phyloP scores from a whole-genome alignment of 2,329 filamentous ascomycete species.

The Aureobasidium sp. region DNA sequence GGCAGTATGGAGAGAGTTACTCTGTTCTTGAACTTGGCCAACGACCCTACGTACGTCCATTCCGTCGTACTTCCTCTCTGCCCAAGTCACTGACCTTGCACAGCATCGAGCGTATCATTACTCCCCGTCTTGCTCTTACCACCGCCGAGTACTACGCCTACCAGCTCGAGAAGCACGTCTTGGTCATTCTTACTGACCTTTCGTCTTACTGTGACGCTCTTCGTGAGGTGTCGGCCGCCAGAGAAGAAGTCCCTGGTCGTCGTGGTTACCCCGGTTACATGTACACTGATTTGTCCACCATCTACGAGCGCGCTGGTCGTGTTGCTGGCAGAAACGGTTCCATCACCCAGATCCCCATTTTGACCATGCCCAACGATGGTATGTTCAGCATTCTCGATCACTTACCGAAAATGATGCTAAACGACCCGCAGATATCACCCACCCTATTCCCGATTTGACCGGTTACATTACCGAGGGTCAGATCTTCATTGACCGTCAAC shows the following conservation, averaged over 20 bases:
- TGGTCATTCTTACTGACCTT: conserved; percentile 96
- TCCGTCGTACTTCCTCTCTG: background rate
- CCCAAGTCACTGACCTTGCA: background rate
- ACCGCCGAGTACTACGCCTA: conserved; percentile 99
- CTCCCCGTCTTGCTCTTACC: conserved; percentile 91
- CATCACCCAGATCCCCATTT: conserved; percentile 96
- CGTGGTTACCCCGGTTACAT: conserved; percentile 99
- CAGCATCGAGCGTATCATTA: conserved; percentile 99
- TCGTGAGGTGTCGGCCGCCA: conserved; percentile 93
- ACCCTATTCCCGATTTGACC: conserved; percentile 96
- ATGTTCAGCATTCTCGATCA: conserved; percentile 13
- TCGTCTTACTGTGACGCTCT: conserved; percentile 98
- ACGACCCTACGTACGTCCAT: conserved; percentile 78
- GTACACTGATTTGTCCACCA: conserved; percentile 99
- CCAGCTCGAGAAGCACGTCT: conserved; percentile 98
- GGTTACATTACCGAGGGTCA: conserved; percentile 99
- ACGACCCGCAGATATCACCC: conserved; percentile 66
- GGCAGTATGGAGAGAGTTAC: conserved; percentile 96
- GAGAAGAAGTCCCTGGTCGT: conserved; percentile 97
- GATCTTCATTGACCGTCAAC: conserved; percentile 90
- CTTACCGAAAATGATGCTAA: background rate
- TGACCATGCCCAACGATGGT: conserved; percentile 99
- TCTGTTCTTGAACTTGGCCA: conserved; percentile 97
- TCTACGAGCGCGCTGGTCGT: conserved; percentile 98
- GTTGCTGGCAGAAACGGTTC: conserved; percentile 94